A percentile compares a stretch with the other conserved stretches of the same genome.
These are phyloP conservation scores for Starmerella powellii DNA, from an alignment of 805 yeast genomes.

Conservation along the genomic window DNA sequence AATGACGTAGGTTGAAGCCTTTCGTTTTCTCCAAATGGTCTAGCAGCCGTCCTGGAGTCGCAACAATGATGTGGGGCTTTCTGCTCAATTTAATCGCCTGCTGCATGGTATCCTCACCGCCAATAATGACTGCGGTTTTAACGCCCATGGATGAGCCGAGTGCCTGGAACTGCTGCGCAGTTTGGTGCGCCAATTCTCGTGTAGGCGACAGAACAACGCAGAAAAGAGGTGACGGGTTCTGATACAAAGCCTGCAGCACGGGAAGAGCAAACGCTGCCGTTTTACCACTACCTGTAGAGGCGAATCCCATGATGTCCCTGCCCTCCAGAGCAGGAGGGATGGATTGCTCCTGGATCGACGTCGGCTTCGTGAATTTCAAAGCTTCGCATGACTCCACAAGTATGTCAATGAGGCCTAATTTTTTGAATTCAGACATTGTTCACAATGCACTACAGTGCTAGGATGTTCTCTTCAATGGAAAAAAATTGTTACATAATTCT, in stretches of 20 bases:
- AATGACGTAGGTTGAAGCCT: slow-evolving; percentile 68
- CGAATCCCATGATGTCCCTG: slow-evolving; percentile 86
- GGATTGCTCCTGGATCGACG: slow-evolving; percentile 86
- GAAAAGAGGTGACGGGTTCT: slow-evolving; percentile 75
- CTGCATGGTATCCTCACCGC: slow-evolving; percentile 98
- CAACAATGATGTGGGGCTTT: slow-evolving; percentile 88
- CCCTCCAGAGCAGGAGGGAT: slow-evolving; percentile 87
- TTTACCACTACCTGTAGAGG: slow-evolving; percentile 96
- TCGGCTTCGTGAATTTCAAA: slow-evolving; percentile 68
- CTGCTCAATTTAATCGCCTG: slow-evolving; percentile 89
- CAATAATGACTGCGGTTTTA: slow-evolving; percentile 79
- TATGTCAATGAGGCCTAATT: slow-evolving; percentile 29
- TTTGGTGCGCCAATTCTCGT: slow-evolving; percentile 44
- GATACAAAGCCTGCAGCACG: slow-evolving; percentile 79
- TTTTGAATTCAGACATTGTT: slow-evolving; percentile 23
- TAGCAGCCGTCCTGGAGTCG: slow-evolving; percentile 82
- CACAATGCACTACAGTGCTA: too few species aligned
- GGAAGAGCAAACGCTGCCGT: slow-evolving; percentile 98
- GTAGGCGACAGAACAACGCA: slow-evolving; percentile 79
- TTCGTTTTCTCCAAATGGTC: slow-evolving; percentile 89
- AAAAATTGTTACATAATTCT: too few species aligned
- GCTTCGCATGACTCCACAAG: slow-evolving; percentile 65
- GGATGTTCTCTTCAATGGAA: too few species aligned
- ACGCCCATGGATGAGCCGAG: slow-evolving; percentile 85
- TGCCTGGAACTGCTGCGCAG: slow-evolving; percentile 90